Conservation (phyloP, 495 filamentous ascomycete genomes). For the Xylaria nigripes region DNA sequence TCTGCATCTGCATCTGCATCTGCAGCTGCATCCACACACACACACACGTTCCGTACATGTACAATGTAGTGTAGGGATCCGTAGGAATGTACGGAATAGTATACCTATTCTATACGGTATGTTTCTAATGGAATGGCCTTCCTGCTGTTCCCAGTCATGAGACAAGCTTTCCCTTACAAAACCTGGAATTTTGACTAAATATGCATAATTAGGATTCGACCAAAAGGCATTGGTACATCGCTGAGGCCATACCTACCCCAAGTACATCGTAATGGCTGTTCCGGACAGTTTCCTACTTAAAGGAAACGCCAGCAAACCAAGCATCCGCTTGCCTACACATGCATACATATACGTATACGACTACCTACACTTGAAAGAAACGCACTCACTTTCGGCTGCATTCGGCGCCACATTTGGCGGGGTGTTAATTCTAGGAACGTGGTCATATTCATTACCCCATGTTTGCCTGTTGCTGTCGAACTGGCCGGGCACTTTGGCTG, state of each 20-base stretch:
- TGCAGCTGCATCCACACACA: conserved; percentile 6
- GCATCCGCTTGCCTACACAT: neutral
- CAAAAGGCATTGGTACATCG: neutral
- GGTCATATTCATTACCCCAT: neutral
- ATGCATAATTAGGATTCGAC: neutral
- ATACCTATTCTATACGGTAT: neutral
- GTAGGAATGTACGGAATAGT: neutral
- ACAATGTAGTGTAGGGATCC: neutral
- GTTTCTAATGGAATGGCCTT: neutral
- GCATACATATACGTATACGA: neutral
- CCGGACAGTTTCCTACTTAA: neutral
- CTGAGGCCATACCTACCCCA: neutral
- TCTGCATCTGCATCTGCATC: conserved; percentile 7
- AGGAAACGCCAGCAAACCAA: neutral
- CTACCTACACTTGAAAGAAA: neutral
- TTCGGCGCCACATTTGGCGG: conserved; percentile 1
- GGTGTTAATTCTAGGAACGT: conserved; percentile 2
- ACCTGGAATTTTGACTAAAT: neutral
- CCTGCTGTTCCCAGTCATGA: neutral
- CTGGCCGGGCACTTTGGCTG: neutral
- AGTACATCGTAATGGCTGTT: neutral
- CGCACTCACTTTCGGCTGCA: neutral
- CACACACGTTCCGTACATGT: neutral
- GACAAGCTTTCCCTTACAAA: neutral
- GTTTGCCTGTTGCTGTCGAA: neutral